Evolutionary conservation across 139 green algal genomes (phyloP), one percentile per base, ranked within the genome.

Genomic region (Tetraselmis chui): DNA sequence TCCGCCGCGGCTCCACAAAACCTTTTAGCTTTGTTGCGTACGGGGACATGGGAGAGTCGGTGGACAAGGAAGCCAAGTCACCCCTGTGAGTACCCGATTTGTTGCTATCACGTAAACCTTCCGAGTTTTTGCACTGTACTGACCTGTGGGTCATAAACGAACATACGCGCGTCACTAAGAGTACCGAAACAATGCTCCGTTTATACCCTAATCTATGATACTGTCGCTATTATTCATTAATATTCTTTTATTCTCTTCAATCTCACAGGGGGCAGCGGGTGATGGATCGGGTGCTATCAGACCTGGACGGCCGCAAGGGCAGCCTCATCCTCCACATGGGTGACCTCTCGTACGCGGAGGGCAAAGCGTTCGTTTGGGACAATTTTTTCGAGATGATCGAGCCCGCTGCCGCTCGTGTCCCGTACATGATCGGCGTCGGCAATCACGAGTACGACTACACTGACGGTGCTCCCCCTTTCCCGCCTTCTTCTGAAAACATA

Each of bases 381-480:
- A 78, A 77, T 0, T 97, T 96, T 79, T 93, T 95, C 90, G 84
- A 86, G 0, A 30, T 79, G 2, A 95, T 96, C 76, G 82, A 94
- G 85, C 90, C 92, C 0, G 58, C 94, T 25, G 89, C 92, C 22
- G 67, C 75, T 1, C 76, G 80, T 2, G 81, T 89, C 31, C 93
- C 93, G 23, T 96, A 94, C 90, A 93, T 95, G 89, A 88, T 96
- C 32, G 88, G 76, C 29, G 78, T 91, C 30, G 93, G 93, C 80
- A 97, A 97, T 84, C 93, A 96, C 81, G 93, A 95, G 85, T 89
- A 89, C 78, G 88, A 86, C 32, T 92, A 87, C 78, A 74, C 30
- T 22, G n/a, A n/a, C n/a, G n/a, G n/a, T n/a, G n/a, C n/a, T n/a
- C n/a, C n/a, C n/a, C n/a, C n/a, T n/a, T n/a, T n/a, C n/a, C n/a